Conservation (phyloP, 2,329 filamentous ascomycete species). For the Calonectria pseudoreteaudii region DNA sequence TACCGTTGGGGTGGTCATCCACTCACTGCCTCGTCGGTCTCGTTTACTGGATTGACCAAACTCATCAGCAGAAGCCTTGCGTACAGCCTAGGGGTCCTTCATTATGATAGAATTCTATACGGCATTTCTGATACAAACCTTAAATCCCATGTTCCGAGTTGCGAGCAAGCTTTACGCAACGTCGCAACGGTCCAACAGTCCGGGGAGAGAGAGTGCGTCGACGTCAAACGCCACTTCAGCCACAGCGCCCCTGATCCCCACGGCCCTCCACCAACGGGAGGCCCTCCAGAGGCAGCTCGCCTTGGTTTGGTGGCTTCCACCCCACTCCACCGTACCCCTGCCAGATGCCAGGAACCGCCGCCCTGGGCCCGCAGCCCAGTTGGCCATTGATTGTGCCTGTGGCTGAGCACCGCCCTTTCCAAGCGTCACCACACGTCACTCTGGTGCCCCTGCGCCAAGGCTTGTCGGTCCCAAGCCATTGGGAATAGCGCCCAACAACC, state of each 20-base stretch:
- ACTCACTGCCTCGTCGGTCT: neutral
- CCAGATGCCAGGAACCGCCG: neutral
- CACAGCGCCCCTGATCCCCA: conserved; percentile 6
- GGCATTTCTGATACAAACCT: neutral
- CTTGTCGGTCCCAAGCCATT: neutral
- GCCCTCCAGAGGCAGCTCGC: conserved; percentile 10
- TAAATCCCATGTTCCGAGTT: neutral
- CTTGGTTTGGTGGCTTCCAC: neutral
- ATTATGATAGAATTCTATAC: neutral
- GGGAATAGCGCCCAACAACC: neutral
- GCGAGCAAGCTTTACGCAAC: neutral
- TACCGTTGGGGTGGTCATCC: neutral
- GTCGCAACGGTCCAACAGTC: neutral
- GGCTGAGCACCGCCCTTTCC: conserved; percentile 16
- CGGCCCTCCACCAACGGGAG: conserved; percentile 10
- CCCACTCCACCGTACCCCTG: neutral
- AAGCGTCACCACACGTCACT: conserved; percentile 10
- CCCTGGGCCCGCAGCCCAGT: neutral
- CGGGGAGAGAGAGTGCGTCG: neutral
- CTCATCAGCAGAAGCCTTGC: neutral
- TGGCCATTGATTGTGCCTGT: neutral
- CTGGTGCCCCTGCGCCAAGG: neutral
- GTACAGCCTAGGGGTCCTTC: neutral
- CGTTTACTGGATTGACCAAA: neutral
- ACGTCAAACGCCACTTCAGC: conserved; percentile 7